Evolutionary conservation across 345 rosid species (phyloP), one percentile per base, ranked within the genome.

Genomic region (Physaria fendleri): DNA sequence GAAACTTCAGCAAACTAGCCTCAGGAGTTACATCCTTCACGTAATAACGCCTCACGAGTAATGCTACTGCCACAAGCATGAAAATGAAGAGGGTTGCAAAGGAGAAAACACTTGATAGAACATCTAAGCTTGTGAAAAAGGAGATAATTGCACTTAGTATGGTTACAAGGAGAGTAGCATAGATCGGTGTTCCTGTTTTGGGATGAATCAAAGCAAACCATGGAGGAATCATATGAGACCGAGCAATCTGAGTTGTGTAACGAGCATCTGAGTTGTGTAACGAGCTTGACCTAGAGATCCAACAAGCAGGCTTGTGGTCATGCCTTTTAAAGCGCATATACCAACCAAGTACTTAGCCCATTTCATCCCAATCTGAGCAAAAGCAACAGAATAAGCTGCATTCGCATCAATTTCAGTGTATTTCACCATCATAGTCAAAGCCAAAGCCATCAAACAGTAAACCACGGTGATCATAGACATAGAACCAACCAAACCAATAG

Each of bases 241-340:
- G 64, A 0, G 78, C 85, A 2, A 86, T 83, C 40, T 79, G 90
- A 3, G 90, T 86, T 79, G 90, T 2, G 90, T 86, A 50, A 83
- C 71, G 79, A 11, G 96, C 96, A 46, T 85, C 82, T 88, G 98
- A 66, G 95, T 92, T 0, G 85, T 88, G 16, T 86, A 86, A 0
- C 87, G 61, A 1, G 90, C 87, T 52, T 86, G 94, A 16, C 85
- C 85, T 0, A 83, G 40, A 1, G 80, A 62, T 14, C 73, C 68
- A 42, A 77, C 85, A 5, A 81, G 68, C 37, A 86, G 67, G 22
- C 74, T 84, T 0, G 87, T 78, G 4, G 85, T 83, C 90, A 79
- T 86, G 0, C 90, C 94, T 34, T 86, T 74, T 21, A 86, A 60
- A 15, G 90, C 95, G 44, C 96, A 84, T 32, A 88, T 59, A 11